Evolutionary conservation across 164 flowering plant genomes (phyloP).

Genomic region (Magnolia changhungtana): DNA sequence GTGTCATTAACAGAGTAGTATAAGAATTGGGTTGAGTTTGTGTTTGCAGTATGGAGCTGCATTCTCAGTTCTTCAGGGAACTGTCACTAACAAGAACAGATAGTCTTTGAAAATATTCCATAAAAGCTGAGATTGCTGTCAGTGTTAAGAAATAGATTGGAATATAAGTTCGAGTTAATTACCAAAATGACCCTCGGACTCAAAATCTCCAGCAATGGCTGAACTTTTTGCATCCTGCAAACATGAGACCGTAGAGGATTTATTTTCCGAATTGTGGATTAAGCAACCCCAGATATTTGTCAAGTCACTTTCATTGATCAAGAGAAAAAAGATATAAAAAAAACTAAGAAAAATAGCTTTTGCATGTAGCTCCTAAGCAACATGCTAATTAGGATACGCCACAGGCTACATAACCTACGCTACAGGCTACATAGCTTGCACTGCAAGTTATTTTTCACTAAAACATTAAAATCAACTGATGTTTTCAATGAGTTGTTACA

Average conservation of each 20-base stretch:
- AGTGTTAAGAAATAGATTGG: background rate
- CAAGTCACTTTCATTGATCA: too few relatives aligned
- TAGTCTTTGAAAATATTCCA: background rate
- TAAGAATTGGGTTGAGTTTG: slow-evolving; percentile 19
- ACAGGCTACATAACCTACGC: too few relatives aligned
- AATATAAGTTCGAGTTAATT: slow-evolving; percentile 4
- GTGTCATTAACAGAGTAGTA: slow-evolving; percentile 47
- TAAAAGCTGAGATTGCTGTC: background rate
- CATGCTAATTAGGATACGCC: too few relatives aligned
- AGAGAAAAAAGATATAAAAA: too few relatives aligned
- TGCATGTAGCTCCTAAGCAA: too few relatives aligned
- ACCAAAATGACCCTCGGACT: slow-evolving; percentile 68
- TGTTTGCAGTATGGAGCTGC: slow-evolving; percentile 7
- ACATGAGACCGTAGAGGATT: background rate
- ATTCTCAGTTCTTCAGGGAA: slow-evolving; percentile 46
- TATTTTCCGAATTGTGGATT: too few relatives aligned
- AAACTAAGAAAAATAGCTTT: too few relatives aligned
- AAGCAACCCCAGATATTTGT: too few relatives aligned
- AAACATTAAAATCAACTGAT: too few relatives aligned
- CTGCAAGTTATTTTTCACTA: too few relatives aligned
- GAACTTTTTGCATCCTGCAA: slow-evolving; percentile 53
- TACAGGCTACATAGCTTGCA: too few relatives aligned
- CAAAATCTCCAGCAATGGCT: slow-evolving; percentile 53
- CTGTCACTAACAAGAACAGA: slow-evolving; percentile 26
- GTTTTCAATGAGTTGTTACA: too few relatives aligned